phyloP scores from a whole-genome alignment of 2,329 filamentous ascomycete species.

The Cercospora sp. region DNA sequence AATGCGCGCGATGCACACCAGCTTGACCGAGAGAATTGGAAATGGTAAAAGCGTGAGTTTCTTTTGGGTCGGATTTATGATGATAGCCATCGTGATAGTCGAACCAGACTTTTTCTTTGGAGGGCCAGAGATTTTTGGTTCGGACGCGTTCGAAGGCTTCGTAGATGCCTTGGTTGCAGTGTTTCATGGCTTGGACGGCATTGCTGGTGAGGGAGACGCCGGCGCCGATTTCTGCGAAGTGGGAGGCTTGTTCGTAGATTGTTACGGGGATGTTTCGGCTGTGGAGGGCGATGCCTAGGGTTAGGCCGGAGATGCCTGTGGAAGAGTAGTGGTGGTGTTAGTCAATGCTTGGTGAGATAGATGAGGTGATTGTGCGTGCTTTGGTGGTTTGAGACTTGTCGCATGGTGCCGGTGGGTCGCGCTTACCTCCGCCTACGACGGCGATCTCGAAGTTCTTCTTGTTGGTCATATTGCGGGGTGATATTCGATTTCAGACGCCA shows the following conservation, averaged over 20 bases:
- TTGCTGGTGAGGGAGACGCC: constrained; percentile 60
- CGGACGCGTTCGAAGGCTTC: constrained; percentile 48
- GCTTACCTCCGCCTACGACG: constrained; percentile 28
- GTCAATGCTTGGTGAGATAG: neutral
- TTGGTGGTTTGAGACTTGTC: neutral
- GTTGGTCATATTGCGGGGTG: constrained; percentile 17
- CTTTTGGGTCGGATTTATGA: constrained; percentile 23
- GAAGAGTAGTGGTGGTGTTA: neutral
- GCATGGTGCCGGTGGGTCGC: neutral
- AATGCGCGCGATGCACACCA: constrained; percentile 44
- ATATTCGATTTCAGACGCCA: neutral
- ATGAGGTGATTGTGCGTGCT: neutral
- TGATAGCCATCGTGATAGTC: constrained; percentile 44
- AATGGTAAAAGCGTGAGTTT: constrained; percentile 35
- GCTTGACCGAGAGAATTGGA: constrained; percentile 32
- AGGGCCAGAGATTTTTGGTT: constrained; percentile 43
- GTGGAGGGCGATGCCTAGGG: constrained; percentile 56
- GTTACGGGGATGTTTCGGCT: constrained; percentile 46
- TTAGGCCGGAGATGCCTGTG: constrained; percentile 57
- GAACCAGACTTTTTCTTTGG: constrained; percentile 46
- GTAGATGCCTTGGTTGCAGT: constrained; percentile 51
- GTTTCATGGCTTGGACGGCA: constrained; percentile 54
- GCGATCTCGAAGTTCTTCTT: constrained; percentile 28
- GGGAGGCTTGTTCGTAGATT: constrained; percentile 58
- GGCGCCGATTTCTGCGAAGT: constrained; percentile 60